Evolutionary conservation across 306 rosid species (phyloP).

Genomic region (Vigna unguiculata): DNA sequence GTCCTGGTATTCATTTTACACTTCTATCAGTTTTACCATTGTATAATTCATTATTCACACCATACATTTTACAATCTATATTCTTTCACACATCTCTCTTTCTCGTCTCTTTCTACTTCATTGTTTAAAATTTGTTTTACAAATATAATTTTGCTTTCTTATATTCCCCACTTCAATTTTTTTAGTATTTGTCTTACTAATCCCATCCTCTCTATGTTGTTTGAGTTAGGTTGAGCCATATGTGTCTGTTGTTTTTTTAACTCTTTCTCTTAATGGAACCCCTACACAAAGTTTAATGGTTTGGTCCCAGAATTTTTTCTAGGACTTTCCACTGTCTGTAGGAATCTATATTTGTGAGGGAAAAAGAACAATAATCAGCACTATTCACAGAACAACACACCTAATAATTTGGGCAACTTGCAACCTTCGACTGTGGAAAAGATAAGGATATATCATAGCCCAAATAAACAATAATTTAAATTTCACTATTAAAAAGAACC

Average conservation of each 20-base stretch:
- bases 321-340: background rate
- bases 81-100: background rate
- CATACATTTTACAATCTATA: background rate
- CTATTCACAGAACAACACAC: background rate
- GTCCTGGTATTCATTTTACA: too few relatives aligned
- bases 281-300: background rate
- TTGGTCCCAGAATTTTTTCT: slow-evolving; percentile 38
- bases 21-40: background rate
- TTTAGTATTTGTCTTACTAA: slow-evolving; percentile 23
- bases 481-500: slow-evolving; percentile 11
- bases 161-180: slow-evolving; percentile 13
- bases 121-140: background rate
- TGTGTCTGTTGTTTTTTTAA: background rate
- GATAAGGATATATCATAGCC: slow-evolving; percentile 18
- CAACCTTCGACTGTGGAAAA: slow-evolving; percentile 8
- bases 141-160: background rate
- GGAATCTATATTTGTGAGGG: slow-evolving; percentile 11
- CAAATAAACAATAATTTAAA: background rate
- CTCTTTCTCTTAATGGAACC: background rate
- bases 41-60: background rate
- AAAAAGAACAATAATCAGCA: background rate
- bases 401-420: slow-evolving; percentile 24
- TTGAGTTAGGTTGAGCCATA: background rate
- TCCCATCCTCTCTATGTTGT: slow-evolving; percentile 13
- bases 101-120: background rate